These are phyloP conservation scores for Nakazawaea holstii DNA, from an alignment of 805 yeast genomes.

Conservation along the genomic window DNA sequence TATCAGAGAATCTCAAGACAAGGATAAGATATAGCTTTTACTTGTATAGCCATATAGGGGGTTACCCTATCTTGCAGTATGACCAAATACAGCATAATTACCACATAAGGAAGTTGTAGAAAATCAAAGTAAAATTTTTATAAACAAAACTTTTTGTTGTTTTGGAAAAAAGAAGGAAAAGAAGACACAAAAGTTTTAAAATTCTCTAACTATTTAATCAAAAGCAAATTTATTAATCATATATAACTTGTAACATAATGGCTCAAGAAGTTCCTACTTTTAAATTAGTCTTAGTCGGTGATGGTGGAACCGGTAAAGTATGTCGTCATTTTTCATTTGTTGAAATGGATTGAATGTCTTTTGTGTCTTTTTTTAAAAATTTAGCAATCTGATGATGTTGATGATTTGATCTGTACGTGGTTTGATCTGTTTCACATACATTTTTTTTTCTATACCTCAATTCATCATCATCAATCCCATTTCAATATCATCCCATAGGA, in stretches of 20 bases:
- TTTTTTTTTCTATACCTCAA: too few species aligned
- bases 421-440: too few species aligned
- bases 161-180: not conserved
- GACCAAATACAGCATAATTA: too few species aligned
- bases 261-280: conserved; percentile 89
- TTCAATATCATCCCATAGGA: not conserved
- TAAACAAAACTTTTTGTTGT: not conserved
- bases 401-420: not conserved
- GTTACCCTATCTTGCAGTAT: too few species aligned
- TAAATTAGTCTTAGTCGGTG: conserved; percentile 98
- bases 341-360: not conserved
- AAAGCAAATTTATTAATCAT: conserved; percentile 10
- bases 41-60: too few species aligned
- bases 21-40: conserved; percentile 2
- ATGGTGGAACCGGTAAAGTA: conserved; percentile 99
- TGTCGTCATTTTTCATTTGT: conserved; percentile 19
- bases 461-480: not conserved
- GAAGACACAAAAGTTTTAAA: not conserved
- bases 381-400: not conserved
- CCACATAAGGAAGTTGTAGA: too few species aligned
- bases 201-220: not conserved
- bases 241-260: conserved; percentile 35
- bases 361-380: not conserved
- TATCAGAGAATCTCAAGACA: conserved; percentile 9
- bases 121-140: too few species aligned